Base-by-base conservation (phyloP, 208 protist genomes). In the Porcisia hertigi region DNA sequence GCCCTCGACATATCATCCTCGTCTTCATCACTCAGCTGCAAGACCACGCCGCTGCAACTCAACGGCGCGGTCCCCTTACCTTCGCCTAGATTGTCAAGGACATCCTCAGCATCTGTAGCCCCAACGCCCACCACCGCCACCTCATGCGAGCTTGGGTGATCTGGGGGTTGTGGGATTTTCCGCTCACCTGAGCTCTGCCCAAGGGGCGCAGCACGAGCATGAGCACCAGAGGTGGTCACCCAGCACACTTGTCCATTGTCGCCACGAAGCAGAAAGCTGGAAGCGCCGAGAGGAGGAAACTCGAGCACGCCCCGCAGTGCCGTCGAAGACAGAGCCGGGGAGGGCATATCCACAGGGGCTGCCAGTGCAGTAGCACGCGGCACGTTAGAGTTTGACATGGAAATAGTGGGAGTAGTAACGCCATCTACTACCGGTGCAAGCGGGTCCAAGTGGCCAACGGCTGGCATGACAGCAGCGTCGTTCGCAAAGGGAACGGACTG, bases 171-270 rank as follows among this genome's bases (percentile, higher is more conserved):
- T 52, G 63, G 3, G 7, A 39, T n/a, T 12, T 23, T 12, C 60
- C 18, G 36, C 36, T 2, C 60, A 25, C 60, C 36, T 23, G 36
- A 9, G 39, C 20, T 65, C 41, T 8, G 39, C 7, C 4, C 49
- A 5, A 30, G 43, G 39, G 66, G 18, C 12, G 66, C 66, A 30
- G 58, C 55, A 49, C n/a, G 41, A 41, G 12, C 34, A 20, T 39
- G 43, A 9, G 39, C 12, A 41, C 41, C 55, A 30, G 43, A 34
- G 25, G 71, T 45, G 23, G 90, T 92, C 53, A 94, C 74, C 88
- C 91, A 93, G 20, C 88, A 82, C 52, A 83, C 79, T 20, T 69
- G 71, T 14, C 91, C 91, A 69, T 88, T 82, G 67, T 95, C 91
- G 23, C 91, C 89, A 41, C 84, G 76, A 34, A 92, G 70, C 71